A percentile compares a stretch with the other conserved stretches of the same genome.
Conservation (phyloP, 2,329 filamentous ascomycete species). For the Parasarocladium wereldwijsianum region DNA sequence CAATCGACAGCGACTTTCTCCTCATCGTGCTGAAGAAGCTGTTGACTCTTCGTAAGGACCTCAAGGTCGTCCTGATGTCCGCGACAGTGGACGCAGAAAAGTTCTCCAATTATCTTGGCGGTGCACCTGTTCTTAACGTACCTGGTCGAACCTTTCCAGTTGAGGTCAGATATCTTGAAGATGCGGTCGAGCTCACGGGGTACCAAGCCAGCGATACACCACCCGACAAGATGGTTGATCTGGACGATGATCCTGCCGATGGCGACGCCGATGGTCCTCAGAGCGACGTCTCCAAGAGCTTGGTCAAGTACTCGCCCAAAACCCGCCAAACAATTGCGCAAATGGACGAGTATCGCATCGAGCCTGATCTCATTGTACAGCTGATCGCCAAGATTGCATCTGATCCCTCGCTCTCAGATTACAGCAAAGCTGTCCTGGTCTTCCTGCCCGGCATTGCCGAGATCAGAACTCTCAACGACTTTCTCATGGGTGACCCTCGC, state of each 20-base stretch:
- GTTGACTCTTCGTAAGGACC: slow-evolving; percentile 57
- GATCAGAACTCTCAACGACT: slow-evolving; percentile 76
- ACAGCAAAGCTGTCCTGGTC: slow-evolving; percentile 83
- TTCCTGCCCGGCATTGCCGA: slow-evolving; percentile 93
- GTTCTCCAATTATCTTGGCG: slow-evolving; percentile 78
- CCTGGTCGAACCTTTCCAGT: slow-evolving; percentile 92
- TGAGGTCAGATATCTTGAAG: slow-evolving; percentile 74
- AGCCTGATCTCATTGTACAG: slow-evolving; percentile 73
- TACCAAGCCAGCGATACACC: slow-evolving; percentile 37
- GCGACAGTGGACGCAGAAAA: slow-evolving; percentile 87
- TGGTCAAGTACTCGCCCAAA: slow-evolving; percentile 59
- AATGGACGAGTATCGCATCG: slow-evolving; percentile 83
- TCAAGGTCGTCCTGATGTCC: slow-evolving; percentile 95
- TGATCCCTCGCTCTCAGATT: slow-evolving; percentile 49
- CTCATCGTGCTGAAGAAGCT: slow-evolving; percentile 82
- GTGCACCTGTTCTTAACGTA: slow-evolving; percentile 76
- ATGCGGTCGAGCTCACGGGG: slow-evolving; percentile 77
- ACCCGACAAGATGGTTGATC: slow-evolving; percentile 40
- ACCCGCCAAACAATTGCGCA: slow-evolving; percentile 62
- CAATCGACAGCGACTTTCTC: slow-evolving; percentile 93
- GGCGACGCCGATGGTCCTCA: slow-evolving; percentile 36
- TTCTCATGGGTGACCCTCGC: slow-evolving; percentile 59
- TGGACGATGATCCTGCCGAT: slow-evolving; percentile 44
- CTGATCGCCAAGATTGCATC: slow-evolving; percentile 64
- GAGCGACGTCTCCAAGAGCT: slow-evolving; percentile 44